Evolutionary conservation across 129 eudicot species (phyloP).

Genomic region (Flaveria ramosissima): DNA sequence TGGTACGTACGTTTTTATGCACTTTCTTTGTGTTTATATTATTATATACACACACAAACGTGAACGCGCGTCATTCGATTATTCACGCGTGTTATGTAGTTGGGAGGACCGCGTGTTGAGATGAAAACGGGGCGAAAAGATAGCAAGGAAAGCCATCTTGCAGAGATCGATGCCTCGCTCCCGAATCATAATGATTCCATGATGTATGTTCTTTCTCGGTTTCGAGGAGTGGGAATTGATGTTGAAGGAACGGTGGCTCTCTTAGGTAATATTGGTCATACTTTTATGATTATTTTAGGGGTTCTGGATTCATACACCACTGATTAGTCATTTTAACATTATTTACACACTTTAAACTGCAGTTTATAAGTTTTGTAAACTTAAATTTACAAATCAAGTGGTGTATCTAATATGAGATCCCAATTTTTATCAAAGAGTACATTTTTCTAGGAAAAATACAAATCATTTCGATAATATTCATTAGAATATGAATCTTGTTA

Average conservation of each 20-base stretch:
- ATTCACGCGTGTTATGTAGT: constrained; percentile 32
- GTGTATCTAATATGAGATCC: too few species aligned
- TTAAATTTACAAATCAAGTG: too few species aligned
- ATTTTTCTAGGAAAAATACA: background rate
- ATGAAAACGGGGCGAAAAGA: constrained; percentile 87
- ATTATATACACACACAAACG: background rate
- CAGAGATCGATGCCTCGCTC: constrained; percentile 51
- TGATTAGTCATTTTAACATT: too few species aligned
- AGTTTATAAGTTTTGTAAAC: too few species aligned
- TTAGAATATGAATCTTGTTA: background rate
- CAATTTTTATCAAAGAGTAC: background rate
- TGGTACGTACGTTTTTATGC: constrained; percentile 44
- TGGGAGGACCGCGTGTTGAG: constrained; percentile 76
- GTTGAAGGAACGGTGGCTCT: constrained; percentile 90
- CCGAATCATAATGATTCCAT: constrained; percentile 77
- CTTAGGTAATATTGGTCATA: constrained; percentile 38
- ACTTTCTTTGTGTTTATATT: background rate
- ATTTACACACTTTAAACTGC: too few species aligned
- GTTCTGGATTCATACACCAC: too few species aligned
- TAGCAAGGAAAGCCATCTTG: constrained; percentile 54
- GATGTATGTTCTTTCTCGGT: constrained; percentile 51
- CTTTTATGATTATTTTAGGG: background rate
- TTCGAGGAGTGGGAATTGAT: constrained; percentile 69
- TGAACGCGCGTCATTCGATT: background rate
- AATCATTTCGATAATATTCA: background rate